Evolutionary conservation across 2,329 filamentous ascomycete genomes (phyloP).

Genomic region (Endoconidiophora polonica): DNA sequence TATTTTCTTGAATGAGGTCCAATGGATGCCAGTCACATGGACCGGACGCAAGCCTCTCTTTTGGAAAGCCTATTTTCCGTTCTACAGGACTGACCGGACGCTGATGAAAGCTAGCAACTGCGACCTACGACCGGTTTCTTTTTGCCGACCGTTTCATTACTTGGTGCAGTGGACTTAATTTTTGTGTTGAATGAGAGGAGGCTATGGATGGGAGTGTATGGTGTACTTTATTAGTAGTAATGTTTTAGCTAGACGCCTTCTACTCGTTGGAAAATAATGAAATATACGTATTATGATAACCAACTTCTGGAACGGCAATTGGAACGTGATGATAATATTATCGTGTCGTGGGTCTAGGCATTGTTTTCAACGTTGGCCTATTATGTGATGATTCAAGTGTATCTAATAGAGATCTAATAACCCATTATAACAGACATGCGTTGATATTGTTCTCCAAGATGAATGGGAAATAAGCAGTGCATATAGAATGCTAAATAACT

Average conservation of each 20-base stretch:
- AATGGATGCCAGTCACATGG: no score
- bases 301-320: neutral
- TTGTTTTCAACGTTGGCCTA: no score
- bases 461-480: no score
- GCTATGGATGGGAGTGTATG: neutral
- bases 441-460: no score
- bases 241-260: conserved; percentile 10
- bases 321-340: no score
- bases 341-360: no score
- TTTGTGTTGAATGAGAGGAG: neutral
- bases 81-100: neutral
- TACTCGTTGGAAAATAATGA: conserved; percentile 11
- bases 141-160: neutral
- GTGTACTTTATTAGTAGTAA: conserved; percentile 3
- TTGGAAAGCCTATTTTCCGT: neutral
- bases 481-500: no score
- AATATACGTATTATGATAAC: conserved; percentile 1
- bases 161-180: neutral
- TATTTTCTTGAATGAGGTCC: no score
- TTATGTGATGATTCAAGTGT: no score
- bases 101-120: neutral
- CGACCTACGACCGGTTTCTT: neutral
- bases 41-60: neutral
- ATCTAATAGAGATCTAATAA: no score
- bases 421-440: no score